Conservation (phyloP, 257 asterid genomes). For the Nicotiana undulata region DNA sequence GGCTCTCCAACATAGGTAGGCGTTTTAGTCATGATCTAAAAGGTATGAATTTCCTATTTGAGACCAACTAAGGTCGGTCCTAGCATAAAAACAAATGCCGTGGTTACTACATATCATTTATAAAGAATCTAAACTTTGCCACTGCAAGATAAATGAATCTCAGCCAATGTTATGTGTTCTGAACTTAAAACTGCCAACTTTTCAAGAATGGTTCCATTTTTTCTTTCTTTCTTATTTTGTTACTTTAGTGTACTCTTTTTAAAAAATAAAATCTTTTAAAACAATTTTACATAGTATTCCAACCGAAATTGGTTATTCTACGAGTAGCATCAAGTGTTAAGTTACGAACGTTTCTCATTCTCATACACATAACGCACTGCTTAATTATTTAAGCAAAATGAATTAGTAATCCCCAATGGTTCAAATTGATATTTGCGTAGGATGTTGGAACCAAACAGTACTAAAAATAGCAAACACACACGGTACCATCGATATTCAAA, state of each 20-base stretch:
- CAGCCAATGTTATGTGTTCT: background rate
- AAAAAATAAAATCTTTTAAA: too few species aligned
- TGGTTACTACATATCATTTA: background rate
- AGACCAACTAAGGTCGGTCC: background rate
- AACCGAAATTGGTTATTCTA: background rate
- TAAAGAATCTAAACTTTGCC: background rate
- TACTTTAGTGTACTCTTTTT: background rate
- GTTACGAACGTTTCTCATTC: too few species aligned
- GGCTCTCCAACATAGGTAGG: too few species aligned
- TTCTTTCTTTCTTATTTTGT: too few species aligned
- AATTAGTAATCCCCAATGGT: background rate
- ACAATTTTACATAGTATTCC: background rate
- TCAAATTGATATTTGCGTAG: background rate
- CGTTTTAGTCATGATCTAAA: too few species aligned
- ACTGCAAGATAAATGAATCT: background rate
- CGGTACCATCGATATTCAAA: background rate
- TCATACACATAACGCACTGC: background rate
- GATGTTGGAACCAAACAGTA: background rate
- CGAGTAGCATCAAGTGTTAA: background rate
- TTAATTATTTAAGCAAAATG: too few species aligned
- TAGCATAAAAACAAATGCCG: background rate
- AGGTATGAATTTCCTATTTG: background rate
- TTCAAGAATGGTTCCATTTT: background rate
- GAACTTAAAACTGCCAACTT: background rate
- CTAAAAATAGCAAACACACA: background rate